Base-by-base conservation (phyloP, 495 filamentous ascomycete genomes). In the Xylaria flabelliformis region DNA sequence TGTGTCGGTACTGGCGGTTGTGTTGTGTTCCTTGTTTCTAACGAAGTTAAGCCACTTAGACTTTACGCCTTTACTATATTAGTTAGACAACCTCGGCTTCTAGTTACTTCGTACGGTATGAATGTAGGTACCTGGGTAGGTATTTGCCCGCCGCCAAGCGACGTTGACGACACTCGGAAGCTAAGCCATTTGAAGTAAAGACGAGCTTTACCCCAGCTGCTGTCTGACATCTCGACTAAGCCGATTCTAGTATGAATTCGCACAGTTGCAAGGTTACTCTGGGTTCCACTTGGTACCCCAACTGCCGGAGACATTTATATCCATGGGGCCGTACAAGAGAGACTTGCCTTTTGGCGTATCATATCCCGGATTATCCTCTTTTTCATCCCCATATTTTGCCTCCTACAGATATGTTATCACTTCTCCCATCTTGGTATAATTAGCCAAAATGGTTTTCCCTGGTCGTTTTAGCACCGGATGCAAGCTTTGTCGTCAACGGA, bases 401-500 rank as follows among this genome's bases (percentile, higher is more conserved):
- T 62, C 41, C 21, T n/a, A 70, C 17, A 63, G 41, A 42, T 24
- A 15, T 21, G 13, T 13, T 13, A 48, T 34, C 50, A 2, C 34
- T 61, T 46, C 26, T 21, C 21, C 41, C 53, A 42, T 61, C 53
- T 36, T 12, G 19, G 51, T 26, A 24, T 46, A 48, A 32, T 32
- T 21, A 46, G n/a, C 41, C 69, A 70, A 36, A 55, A 76, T 76
- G 75, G 75, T 76, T 3, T 76, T 76, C 29, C 75, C 75, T 26
- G 75, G 75, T 19, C 75, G 58, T 4, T 76, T 76, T 61, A 71
- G 67, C 48, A 74, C 69, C 1, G 75, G 75, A 4, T 76, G 75
- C 46, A 59, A 71, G 70, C 75, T 70, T 24, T 76, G 75, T 26
- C 73, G 75, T 46, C 70, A 71, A 46, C 75, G 75, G 3, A 76